Conservation (phyloP, 208 protist genomes). For the Leishmania guyanensis region DNA sequence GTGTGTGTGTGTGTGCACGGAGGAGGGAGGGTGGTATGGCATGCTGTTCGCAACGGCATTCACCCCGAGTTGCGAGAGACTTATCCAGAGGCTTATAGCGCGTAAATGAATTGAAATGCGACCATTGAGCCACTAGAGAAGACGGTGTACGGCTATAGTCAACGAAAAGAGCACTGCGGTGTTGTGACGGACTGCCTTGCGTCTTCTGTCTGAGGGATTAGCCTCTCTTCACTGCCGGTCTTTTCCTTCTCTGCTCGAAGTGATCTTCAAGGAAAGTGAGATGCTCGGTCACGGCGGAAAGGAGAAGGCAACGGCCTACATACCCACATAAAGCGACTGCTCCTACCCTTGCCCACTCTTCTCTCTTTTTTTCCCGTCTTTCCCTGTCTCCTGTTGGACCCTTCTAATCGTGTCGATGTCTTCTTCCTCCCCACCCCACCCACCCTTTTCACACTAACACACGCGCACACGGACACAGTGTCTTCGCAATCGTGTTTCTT, state of each 20-base stretch:
- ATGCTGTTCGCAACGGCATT: neutral
- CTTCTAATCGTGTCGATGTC: neutral
- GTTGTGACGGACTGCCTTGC: neutral
- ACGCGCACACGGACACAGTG: slow-evolving; percentile 1
- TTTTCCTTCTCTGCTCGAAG: neutral
- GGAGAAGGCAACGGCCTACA: neutral
- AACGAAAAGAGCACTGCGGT: neutral
- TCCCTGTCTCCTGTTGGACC: neutral
- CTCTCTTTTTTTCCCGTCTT: neutral
- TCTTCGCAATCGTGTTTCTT: neutral
- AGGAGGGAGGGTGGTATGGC: neutral
- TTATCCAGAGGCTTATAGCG: neutral
- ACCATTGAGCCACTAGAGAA: neutral
- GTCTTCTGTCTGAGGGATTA: neutral
- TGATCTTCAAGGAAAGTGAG: neutral
- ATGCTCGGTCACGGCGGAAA: neutral
- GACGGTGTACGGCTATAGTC: neutral
- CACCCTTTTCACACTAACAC: neutral
- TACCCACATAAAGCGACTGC: neutral
- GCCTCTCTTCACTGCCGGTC: neutral
- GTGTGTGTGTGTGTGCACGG: neutral
- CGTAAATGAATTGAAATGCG: neutral
- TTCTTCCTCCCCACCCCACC: neutral
- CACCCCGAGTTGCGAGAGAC: neutral
- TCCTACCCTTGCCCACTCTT: neutral